phyloP scores from a whole-genome alignment of 805 yeast genomes.

The Metschnikowia kofuensis region DNA sequence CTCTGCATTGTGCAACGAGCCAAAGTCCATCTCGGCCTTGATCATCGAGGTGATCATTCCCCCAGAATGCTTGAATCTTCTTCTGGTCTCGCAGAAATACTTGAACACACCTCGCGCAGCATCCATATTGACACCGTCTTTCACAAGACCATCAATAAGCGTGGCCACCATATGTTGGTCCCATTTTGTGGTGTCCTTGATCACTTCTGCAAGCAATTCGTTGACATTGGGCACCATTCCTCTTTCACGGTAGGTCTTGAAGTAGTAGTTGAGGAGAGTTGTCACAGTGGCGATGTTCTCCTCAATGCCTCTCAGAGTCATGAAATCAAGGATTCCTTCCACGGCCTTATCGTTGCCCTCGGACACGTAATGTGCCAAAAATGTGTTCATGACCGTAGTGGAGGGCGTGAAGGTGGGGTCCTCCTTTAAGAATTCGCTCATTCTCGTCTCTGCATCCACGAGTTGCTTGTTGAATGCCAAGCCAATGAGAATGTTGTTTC shows the following conservation, averaged over 20 bases:
- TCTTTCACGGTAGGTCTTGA: constrained; percentile 44
- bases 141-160: constrained; percentile 52
- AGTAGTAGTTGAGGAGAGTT: constrained; percentile 50
- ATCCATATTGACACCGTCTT: constrained; percentile 42
- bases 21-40: constrained; percentile 43
- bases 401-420: constrained; percentile 41
- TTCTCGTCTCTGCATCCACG: constrained; percentile 43
- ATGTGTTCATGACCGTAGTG: constrained; percentile 49
- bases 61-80: constrained; percentile 22
- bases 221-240: constrained; percentile 43
- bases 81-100: constrained; percentile 33
- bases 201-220: constrained; percentile 42
- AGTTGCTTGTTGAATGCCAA: constrained; percentile 39
- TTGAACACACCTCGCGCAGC: constrained; percentile 53
- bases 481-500: constrained; percentile 46
- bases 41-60: constrained; percentile 47
- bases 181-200: constrained; percentile 25
- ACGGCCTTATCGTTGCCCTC: constrained; percentile 44
- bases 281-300: constrained; percentile 67
- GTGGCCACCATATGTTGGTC: constrained; percentile 50
- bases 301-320: constrained; percentile 39
- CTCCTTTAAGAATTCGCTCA: constrained; percentile 34
- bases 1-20: constrained; percentile 32
- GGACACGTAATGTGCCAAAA: constrained; percentile 43
- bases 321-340: constrained; percentile 44